Conservation (phyloP, 2,329 filamentous ascomycete species). For the Sporothrix pseudoabietina region DNA sequence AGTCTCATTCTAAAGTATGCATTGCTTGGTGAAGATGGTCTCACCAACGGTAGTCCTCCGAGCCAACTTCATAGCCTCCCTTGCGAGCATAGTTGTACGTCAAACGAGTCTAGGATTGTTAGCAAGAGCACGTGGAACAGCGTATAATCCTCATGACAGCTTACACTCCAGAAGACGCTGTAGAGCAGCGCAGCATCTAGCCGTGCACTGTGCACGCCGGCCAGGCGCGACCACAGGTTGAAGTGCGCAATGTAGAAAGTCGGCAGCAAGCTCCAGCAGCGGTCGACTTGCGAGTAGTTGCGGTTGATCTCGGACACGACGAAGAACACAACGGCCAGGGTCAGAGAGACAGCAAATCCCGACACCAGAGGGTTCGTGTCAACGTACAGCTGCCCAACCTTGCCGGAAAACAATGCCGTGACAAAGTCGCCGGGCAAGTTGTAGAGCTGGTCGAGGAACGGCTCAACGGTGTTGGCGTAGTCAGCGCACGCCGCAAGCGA, state of each 20-base stretch:
- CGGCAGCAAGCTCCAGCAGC: constrained; percentile 87
- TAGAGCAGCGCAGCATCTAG: constrained; percentile 73
- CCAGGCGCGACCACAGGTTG: constrained; percentile 75
- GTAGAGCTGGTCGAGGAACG: constrained; percentile 71
- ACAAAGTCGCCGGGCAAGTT: constrained; percentile 67
- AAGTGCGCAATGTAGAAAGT: constrained; percentile 86
- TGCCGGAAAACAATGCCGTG: constrained; percentile 57
- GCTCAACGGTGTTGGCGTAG: constrained; percentile 72
- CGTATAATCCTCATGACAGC: constrained; percentile 38
- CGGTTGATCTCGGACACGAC: constrained; percentile 79
- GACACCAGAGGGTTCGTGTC: constrained; percentile 84
- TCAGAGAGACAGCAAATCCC: constrained; percentile 70
- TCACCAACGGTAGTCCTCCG: constrained; percentile 90
- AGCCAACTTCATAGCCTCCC: constrained; percentile 84
- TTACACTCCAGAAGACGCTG: constrained; percentile 77
- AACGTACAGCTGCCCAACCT: constrained; percentile 63
- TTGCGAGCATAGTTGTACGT: constrained; percentile 98
- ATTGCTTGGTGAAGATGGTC: constrained; percentile 17
- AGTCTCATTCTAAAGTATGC: background rate
- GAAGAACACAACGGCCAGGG: constrained; percentile 71
- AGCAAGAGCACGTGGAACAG: constrained; percentile 30
- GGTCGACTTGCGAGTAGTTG: constrained; percentile 97
- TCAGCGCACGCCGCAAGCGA: constrained; percentile 74
- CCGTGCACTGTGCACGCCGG: constrained; percentile 68
- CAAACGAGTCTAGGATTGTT: constrained; percentile 63